Base-by-base conservation (phyloP, 129 eudicot species). In the Pittosporum tobira region DNA sequence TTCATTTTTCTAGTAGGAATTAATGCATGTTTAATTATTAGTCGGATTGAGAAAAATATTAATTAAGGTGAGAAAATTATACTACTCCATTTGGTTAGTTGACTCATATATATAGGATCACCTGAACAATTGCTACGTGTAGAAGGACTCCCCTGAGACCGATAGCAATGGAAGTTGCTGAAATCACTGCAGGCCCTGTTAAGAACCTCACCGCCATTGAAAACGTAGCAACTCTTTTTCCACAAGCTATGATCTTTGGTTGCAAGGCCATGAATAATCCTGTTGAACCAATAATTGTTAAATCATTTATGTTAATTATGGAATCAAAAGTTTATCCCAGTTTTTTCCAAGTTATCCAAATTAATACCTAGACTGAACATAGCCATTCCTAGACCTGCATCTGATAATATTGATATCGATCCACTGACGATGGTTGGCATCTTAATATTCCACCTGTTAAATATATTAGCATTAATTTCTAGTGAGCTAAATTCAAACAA, bases 351-450 rank as follows among this genome's bases (percentile, higher is more conserved):
- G n/a, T n/a, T n/a, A n/a, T n/a, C n/a, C 18, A 15, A 55, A 56
- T 56, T 36, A 19, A 44, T 80, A 90, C 98, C 99, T 69, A 93
- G 78, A 66, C 98, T 91, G 77, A 91, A 91, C 98, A 91, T 91
- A 22, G 99, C 99, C 96, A 93, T 93, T 40, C 99, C 99, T 57
- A 93, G 89, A 47, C 99, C 99, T 13, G 99, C 99, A 59, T 93
- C 94, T 0, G 99, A 93, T 59, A 93, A 67, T n/a, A 93, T 87
- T 3, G 94, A 26, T 46, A 93, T 93, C 6, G 99, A 93, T 59
- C 99, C 99, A 57, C 85, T 87, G 60, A 87, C 82, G 9, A 93
- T 87, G 4, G 91, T 75, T 12, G 99, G 99, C 99, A 93, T 93
- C 71, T 93, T 67, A 65, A 93, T 79, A 71, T 93, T 70, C 89